Evolutionary conservation across 352 stramenopile species (phyloP).

Genomic region (Pythium sp.): DNA sequence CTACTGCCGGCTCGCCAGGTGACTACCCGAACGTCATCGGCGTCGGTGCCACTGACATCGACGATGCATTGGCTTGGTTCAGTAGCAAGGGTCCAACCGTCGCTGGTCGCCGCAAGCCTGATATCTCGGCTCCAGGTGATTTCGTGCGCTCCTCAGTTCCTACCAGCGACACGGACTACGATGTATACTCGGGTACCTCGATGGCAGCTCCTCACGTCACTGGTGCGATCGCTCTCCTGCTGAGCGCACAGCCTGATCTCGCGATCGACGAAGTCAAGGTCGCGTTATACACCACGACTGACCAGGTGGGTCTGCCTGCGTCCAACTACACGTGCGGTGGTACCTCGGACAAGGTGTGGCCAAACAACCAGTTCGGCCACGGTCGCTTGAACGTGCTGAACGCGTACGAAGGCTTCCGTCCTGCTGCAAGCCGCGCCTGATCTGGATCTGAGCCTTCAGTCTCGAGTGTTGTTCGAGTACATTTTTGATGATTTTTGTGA

Average conservation of each 20-base stretch:
- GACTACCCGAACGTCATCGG: slow-evolving; percentile 28
- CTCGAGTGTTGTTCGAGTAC: background rate
- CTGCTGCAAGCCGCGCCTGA: slow-evolving; percentile 2
- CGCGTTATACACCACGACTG: background rate
- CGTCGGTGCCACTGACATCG: slow-evolving; percentile 22
- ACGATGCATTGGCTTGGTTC: slow-evolving; percentile 17
- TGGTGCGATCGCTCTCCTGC: slow-evolving; percentile 23
- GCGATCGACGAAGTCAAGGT: slow-evolving; percentile 20
- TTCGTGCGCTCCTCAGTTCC: slow-evolving; percentile 13
- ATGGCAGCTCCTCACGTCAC: slow-evolving; percentile 33
- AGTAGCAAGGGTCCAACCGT: slow-evolving; percentile 20
- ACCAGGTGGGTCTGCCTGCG: slow-evolving; percentile 3
- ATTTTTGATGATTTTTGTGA: background rate
- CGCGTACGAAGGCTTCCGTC: slow-evolving; percentile 13
- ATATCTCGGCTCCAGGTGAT: slow-evolving; percentile 27
- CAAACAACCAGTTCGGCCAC: slow-evolving; percentile 45
- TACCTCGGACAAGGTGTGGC: slow-evolving; percentile 26
- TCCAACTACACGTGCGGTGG: slow-evolving; percentile 24
- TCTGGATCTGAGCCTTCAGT: background rate
- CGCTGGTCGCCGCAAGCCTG: slow-evolving; percentile 22
- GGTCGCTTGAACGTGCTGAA: slow-evolving; percentile 32
- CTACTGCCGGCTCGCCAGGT: slow-evolving; percentile 21
- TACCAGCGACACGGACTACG: background rate
- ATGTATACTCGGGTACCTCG: slow-evolving; percentile 6
- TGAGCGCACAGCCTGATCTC: slow-evolving; percentile 23